A percentile compares a stretch with the other conserved stretches of the same genome.
Evolutionary conservation across 257 asterid genomes (phyloP).

Genomic region (Craterostigma plantagineum): DNA sequence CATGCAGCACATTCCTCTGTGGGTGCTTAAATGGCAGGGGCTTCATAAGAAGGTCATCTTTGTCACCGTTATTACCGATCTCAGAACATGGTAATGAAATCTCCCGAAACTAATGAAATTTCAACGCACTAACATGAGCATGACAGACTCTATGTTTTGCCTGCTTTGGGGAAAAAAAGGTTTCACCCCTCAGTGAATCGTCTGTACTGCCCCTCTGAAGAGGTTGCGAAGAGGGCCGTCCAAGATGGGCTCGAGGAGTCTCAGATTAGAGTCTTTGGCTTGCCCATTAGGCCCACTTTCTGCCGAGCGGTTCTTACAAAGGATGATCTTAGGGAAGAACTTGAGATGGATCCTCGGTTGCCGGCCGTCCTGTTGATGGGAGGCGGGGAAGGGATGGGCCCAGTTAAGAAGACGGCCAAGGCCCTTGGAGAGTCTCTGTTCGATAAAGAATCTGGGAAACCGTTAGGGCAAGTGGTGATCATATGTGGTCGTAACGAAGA

Average conservation of each 20-base stretch:
- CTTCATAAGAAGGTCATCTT: conserved; percentile 73
- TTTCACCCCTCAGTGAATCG: conserved; percentile 85
- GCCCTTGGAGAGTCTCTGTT: conserved; percentile 69
- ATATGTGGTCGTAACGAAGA: conserved; percentile 84
- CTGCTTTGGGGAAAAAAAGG: conserved; percentile 24
- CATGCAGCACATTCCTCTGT: conserved; percentile 94
- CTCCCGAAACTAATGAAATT: too few relatives aligned
- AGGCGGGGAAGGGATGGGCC: conserved; percentile 99
- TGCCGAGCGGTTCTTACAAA: conserved; percentile 57
- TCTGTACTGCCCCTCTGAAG: conserved; percentile 75
- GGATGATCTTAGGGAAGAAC: conserved; percentile 64
- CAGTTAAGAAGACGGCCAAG: conserved; percentile 85
- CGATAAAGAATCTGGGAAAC: conserved; percentile 37
- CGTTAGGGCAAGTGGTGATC: conserved; percentile 67
- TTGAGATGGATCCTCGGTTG: conserved; percentile 59
- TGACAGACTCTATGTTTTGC: background rate
- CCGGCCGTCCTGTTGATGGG: conserved; percentile 93
- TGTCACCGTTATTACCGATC: conserved; percentile 86
- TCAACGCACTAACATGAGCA: too few relatives aligned
- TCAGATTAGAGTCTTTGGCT: conserved; percentile 59
- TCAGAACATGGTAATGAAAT: conserved; percentile 54
- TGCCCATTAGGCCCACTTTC: conserved; percentile 87
- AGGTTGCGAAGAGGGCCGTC: conserved; percentile 70
- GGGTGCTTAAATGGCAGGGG: conserved; percentile 98
- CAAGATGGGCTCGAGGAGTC: conserved; percentile 68